phyloP scores from a whole-genome alignment of 768 basidiomycete species.

The Termitomyces sp. region DNA sequence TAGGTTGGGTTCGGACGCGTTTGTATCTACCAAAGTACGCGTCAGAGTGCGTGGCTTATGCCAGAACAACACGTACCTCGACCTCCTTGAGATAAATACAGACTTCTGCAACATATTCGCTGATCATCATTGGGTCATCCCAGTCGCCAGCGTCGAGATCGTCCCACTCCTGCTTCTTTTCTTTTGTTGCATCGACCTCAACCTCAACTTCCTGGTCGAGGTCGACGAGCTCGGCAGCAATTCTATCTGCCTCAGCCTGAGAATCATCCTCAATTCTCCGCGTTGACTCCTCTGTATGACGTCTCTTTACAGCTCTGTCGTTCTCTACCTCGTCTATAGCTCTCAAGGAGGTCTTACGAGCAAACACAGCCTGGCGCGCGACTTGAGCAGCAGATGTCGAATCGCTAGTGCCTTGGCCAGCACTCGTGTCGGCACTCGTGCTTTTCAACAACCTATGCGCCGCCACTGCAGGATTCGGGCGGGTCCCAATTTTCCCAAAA shows the following conservation, averaged over 20 bases:
- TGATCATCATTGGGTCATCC: slow-evolving; percentile 89
- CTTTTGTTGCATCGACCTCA: slow-evolving; percentile 23
- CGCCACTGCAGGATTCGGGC: slow-evolving; percentile 26
- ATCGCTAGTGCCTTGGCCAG: slow-evolving; percentile 1
- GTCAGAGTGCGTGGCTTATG: slow-evolving; percentile 6
- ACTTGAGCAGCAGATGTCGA: neutral
- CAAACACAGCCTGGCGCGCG: slow-evolving; percentile 6
- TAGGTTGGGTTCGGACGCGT: slow-evolving; percentile 82
- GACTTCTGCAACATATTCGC: slow-evolving; percentile 86
- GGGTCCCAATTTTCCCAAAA: slow-evolving; percentile 21
- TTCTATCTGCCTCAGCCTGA: slow-evolving; percentile 29
- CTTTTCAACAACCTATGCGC: slow-evolving; percentile 6
- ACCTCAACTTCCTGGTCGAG: slow-evolving; percentile 21
- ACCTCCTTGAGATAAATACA: slow-evolving; percentile 79
- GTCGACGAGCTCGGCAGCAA: slow-evolving; percentile 33
- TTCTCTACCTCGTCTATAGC: slow-evolving; percentile 38
- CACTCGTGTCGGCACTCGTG: slow-evolving; percentile 6
- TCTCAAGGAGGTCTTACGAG: slow-evolving; percentile 14
- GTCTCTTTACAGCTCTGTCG: slow-evolving; percentile 54
- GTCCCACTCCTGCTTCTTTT: slow-evolving; percentile 59
- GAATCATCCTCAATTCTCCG: slow-evolving; percentile 30
- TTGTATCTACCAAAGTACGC: slow-evolving; percentile 38
- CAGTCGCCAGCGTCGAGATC: slow-evolving; percentile 86
- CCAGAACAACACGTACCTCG: slow-evolving; percentile 49
- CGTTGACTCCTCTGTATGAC: slow-evolving; percentile 45